Evolutionary conservation across 2,329 filamentous ascomycete species (phyloP), one percentile per base, ranked within the genome.

Genomic region (Eurotiales sp.): DNA sequence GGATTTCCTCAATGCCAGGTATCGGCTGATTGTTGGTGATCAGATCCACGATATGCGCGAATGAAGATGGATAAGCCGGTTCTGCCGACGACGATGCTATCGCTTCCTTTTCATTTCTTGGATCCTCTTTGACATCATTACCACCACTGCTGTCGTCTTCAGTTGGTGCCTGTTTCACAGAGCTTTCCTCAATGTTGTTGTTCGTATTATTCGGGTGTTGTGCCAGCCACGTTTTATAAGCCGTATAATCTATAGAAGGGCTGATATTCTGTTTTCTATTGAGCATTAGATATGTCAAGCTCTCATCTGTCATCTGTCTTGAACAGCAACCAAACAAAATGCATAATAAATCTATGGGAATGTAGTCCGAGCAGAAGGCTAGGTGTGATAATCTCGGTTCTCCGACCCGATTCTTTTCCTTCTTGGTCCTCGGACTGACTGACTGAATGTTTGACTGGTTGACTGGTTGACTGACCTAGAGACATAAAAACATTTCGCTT

Each of bases 1-100:
- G 90, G 48, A 96, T 92, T 56, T 95, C 83, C 59, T 85, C 84
- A 62, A 96, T 95, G 1, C 91, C 91, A 1, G 90, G 90, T 39
- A 96, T 86, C 0, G 88, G 85, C 60, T 89, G 84, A 48, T 90
- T 90, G 23, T 83, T 85, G 21, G 88, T 88, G 49, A 96, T 88
- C 50, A 95, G 80, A 61, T 89, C 86, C 50, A 95, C 85, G 55
- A 96, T 90, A 58, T 92, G 84, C 7, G 88, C 86, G 68, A 96
- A 96, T 1, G 84, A 86, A 44, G 84, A 85, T 3, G 90, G 90
- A 61, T 95, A 95, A 1, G 82, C 80, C 32, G 89, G 68, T 30
- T 70, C 64, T n/a, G 58, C 40, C 23, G 51, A 40, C 14, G 52
- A 27, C 8, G 49, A 43, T 46, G 34, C 34, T 32, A 55, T 50